Conservation (phyloP, 768 basidiomycete genomes). For the Chalciporus chontae region DNA sequence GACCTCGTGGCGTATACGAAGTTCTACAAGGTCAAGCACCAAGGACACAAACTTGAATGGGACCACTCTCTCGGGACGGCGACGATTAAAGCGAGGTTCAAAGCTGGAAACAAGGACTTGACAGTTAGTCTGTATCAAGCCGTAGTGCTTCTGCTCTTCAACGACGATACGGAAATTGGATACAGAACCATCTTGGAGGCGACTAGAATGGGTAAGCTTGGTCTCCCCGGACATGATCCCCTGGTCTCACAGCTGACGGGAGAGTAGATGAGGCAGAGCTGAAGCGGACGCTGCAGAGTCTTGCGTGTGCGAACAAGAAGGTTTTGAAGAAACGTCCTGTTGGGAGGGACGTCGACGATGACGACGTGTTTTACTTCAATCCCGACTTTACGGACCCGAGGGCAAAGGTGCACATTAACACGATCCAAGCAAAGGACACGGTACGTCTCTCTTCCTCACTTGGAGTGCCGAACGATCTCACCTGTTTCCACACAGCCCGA, state of each 20-base stretch:
- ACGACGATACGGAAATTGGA: conserved; percentile 54
- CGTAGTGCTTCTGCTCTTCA: conserved; percentile 83
- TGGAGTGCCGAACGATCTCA: neutral
- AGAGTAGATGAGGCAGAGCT: conserved; percentile 65
- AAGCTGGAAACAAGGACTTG: conserved; percentile 73
- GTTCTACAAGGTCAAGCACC: conserved; percentile 80
- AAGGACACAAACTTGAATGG: conserved; percentile 76
- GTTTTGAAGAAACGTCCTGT: conserved; percentile 78
- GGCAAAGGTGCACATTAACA: conserved; percentile 86
- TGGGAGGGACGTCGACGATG: conserved; percentile 73
- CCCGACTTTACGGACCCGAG: conserved; percentile 75
- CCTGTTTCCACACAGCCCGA: conserved; percentile 54
- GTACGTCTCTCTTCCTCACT: conserved; percentile 43
- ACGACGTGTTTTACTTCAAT: conserved; percentile 81
- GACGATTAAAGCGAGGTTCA: conserved; percentile 69
- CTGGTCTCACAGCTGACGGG: neutral
- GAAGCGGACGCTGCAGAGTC: conserved; percentile 82
- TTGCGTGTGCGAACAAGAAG: conserved; percentile 88
- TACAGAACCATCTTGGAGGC: conserved; percentile 66
- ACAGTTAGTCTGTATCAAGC: conserved; percentile 90
- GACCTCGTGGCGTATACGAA: conserved; percentile 58
- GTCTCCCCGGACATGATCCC: neutral
- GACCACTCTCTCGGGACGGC: conserved; percentile 84
- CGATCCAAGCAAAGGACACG: conserved; percentile 91
- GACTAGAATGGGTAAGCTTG: conserved; percentile 68